Base-by-base conservation (phyloP, 257 asterid genomes). In the Anisodus tanguticus region DNA sequence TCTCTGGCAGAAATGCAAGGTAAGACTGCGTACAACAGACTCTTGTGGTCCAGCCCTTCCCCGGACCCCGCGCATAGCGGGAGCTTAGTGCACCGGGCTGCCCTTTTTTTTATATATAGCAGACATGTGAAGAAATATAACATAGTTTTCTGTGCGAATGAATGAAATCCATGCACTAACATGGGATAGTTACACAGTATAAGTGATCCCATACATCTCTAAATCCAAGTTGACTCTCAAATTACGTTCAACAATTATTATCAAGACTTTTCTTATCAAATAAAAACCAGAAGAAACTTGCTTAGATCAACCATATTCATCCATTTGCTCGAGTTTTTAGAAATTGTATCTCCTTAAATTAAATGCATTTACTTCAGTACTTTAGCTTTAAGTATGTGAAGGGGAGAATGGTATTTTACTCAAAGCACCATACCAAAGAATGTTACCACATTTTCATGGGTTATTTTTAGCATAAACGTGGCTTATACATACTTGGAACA, bases 221-320 rank as follows among this genome's bases (percentile, higher is more conserved):
- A 41, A 69, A 70, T 70, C 55, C 31, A 70, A 4, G 79, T 16
- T 70, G 79, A 70, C 57, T 63, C 11, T 59, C 6, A 63, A 19
- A 26, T 43, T 70, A 43, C 17, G 79, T 43, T 17, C 55, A 2
- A 70, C 51, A n/a, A 70, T 43, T 4, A 70, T 70, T 0, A 16
- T 70, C 57, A 10, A 70, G 55, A 70, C 79, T 70, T 43, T 22
- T 70, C 55, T 43, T 6, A 70, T 43, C 55, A 70, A 69, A 70
- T 70, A 41, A 70, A 70, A 70, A 41, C 79, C 35, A 43, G 37
- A 70, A 43, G 79, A 43, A 70, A 70, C 35, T 43, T 43, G 79
- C 57, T 41, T 19, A 17, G 4, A 70, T 9, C 35, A 17, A 39
- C 26, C 77, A 68, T 43, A 43, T 43, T 70, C 35, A 70, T 41